Evolutionary conservation across 441 rosid species (phyloP), one percentile per base, ranked within the genome.

Genomic region (Gossypium gossypioides): DNA sequence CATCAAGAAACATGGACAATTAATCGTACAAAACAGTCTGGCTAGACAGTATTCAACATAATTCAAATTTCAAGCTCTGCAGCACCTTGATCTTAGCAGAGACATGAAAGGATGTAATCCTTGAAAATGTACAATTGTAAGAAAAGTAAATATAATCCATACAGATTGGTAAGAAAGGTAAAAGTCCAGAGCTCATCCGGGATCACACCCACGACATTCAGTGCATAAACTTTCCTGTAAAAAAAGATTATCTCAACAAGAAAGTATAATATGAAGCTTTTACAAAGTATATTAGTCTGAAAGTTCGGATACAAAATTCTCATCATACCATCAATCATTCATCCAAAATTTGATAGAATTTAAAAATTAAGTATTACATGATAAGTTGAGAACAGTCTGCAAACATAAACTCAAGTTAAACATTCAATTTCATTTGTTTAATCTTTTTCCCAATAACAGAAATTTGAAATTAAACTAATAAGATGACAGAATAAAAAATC

Each of bases 131-230:
- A 12, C 12, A 66, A 66, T 46, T 6, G 2, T n/a, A 40, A 44
- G 57, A 42, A 3, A 24, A 8, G n/a, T 4, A 65, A 0, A 37
- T 25, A 29, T 62, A 70, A 77, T 69, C 4, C 85, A 15, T 85
- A 85, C 87, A 87, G 78, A 79, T 82, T 73, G 66, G 72, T 71
- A 58, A 87, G 85, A 69, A 67, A 78, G 65, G 78, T 78, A 64
- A 87, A 75, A 79, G 69, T 81, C 87, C 86, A 87, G 13, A 87
- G 71, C 63, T 85, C 87, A n/a, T 87, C 86, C 0, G 91, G 88
- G 60, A 87, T 75, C 21, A 8, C 29, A 16, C 88, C 88, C 3
- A 22, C 65, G 13, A 79, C 83, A 58, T 83, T 75, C 57, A 63
- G 3, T 2, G 81, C 79, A 50, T 57, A 77, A 46, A 82, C 87